Evolutionary conservation across 257 asterid species (phyloP), one percentile per base, ranked within the genome.

Genomic region (Rubia yunnanensis): DNA sequence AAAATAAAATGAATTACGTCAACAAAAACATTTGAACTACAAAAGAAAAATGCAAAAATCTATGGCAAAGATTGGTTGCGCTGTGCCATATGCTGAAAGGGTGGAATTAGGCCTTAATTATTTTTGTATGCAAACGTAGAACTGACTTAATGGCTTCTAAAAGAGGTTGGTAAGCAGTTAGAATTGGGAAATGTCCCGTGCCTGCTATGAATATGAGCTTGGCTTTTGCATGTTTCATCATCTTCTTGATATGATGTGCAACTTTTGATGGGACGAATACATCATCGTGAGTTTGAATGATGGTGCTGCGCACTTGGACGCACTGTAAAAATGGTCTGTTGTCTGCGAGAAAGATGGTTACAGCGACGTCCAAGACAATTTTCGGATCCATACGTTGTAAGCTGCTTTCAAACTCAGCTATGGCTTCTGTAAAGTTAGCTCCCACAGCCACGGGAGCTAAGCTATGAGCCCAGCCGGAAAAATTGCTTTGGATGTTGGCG

Each of bases 131-230:
- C 17, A 54, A 49, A 36, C 50, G 39, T 11, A 63, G 64, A 27
- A 54, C 65, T 13, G n/a, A 3, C 50, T 63, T 54, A 5, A 67
- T 24, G n/a, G 50, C 44, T 23, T 10, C 22, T 36, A 26, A 18
- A 39, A 65, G 62, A 17, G 10, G 14, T 1, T 22, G 22, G 0
- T 52, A 57, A 56, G 15, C 66, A 20, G 59, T 64, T 20, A 53
- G 70, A 58, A 64, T 66, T 30, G 75, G 63, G 35, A 64, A 71
- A 54, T 71, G 70, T 27, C 70, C 70, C 0, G 28, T 18, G 44
- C 17, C 32, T 24, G 38, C 24, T 7, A 60, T 60, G 23, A 24
- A 49, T 54, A 14, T 34, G 62, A 44, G 30, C 60, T 57, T 22
- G 20, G 55, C 55, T 17, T 15, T 28, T 3, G 58, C 52, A 10